phyloP scores from a whole-genome alignment of 768 basidiomycete species.

The Guyanaporus albipodus region DNA sequence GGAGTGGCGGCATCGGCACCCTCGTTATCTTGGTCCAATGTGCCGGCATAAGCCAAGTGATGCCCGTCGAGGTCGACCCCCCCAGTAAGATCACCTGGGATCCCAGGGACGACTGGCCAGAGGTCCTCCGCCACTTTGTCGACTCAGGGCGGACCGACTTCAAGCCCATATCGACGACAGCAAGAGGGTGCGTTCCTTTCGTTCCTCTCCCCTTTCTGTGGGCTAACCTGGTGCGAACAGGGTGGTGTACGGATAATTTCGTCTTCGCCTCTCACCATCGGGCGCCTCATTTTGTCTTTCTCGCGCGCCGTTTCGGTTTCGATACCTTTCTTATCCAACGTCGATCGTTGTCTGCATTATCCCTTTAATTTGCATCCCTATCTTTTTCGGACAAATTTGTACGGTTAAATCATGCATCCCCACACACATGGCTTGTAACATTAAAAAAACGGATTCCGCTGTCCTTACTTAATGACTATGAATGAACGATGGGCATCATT shows the following conservation, averaged over 20 bases:
- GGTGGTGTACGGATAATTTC: constrained; percentile 40
- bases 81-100: constrained; percentile 78
- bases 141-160: constrained; percentile 72
- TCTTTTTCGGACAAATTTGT: constrained; percentile 27
- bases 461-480: constrained; percentile 20
- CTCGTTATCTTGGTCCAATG: constrained; percentile 75
- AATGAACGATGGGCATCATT: too few species aligned
- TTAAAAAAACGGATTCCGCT: constrained; percentile 10
- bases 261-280: background rate
- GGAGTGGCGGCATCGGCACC: constrained; percentile 71
- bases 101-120: constrained; percentile 65
- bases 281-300: constrained; percentile 12
- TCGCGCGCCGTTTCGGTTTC: background rate
- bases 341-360: constrained; percentile 29
- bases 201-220: background rate
- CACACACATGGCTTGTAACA: constrained; percentile 26
- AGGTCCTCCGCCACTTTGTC: constrained; percentile 66
- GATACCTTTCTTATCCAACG: constrained; percentile 14
- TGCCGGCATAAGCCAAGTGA: constrained; percentile 71
- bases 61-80: constrained; percentile 84
- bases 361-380: constrained; percentile 20
- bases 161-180: constrained; percentile 76
- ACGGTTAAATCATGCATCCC: constrained; percentile 22
- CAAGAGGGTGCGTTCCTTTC: constrained; percentile 58
- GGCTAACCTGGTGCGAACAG: constrained; percentile 24